phyloP scores from a whole-genome alignment of 2,329 filamentous ascomycete species.

The Sordariomycetes sp. region DNA sequence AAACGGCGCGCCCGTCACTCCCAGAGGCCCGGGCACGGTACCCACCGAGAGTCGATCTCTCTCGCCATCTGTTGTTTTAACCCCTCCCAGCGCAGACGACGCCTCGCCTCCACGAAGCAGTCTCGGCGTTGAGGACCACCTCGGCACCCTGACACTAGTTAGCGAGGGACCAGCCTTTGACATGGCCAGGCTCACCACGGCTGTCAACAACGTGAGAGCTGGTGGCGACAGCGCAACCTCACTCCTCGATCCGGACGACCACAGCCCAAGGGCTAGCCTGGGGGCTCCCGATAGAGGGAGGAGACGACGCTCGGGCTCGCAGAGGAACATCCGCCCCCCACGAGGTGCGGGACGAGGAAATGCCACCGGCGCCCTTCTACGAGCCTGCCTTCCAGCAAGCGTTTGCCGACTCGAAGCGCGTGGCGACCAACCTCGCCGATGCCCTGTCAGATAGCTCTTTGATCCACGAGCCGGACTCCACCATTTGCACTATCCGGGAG shows the following conservation, averaged over 20 bases:
- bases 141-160: background rate
- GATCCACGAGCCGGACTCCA: conserved; percentile 22
- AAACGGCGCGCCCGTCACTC: background rate
- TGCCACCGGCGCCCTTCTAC: conserved; percentile 20
- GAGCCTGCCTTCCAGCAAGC: conserved; percentile 18
- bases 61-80: background rate
- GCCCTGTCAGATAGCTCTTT: conserved; percentile 20
- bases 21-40: background rate
- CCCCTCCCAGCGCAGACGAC: background rate
- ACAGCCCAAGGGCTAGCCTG: background rate
- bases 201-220: background rate
- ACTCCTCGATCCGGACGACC: background rate
- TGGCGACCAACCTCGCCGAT: conserved; percentile 15
- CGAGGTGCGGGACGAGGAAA: conserved; percentile 17
- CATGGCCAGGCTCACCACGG: background rate
- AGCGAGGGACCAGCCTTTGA: background rate
- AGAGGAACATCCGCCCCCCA: background rate
- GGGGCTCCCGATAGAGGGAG: background rate
- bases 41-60: background rate
- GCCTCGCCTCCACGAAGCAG: background rate
- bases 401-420: conserved; percentile 17
- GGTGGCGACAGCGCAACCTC: background rate
- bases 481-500: conserved; percentile 18
- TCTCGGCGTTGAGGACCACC: background rate
- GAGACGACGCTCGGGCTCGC: background rate